phyloP scores from a whole-genome alignment of 2,329 filamentous ascomycete genomes.

The Penicillium polonicum region DNA sequence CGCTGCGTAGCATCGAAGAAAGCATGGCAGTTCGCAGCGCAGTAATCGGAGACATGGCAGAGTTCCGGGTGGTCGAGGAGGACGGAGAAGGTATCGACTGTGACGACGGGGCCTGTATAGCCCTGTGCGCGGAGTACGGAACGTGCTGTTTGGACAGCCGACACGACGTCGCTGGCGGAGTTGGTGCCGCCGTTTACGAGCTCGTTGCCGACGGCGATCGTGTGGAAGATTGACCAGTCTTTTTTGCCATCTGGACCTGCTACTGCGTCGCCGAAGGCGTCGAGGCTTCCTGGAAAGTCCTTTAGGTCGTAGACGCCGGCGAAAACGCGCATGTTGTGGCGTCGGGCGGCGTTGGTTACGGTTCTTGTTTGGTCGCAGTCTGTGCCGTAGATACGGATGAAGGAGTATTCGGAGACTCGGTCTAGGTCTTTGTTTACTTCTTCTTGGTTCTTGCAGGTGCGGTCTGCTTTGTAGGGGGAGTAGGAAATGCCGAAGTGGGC shows the following conservation, averaged over 20 bases:
- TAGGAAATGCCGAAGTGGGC: conserved; percentile 54
- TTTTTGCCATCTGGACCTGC: conserved; percentile 35
- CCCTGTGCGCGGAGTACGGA: conserved; percentile 59
- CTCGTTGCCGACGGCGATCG: conserved; percentile 79
- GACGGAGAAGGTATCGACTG: conserved; percentile 75
- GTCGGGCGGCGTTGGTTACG: conserved; percentile 62
- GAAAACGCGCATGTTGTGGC: conserved; percentile 68
- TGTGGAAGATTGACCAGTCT: conserved; percentile 69
- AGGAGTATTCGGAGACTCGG: conserved; percentile 56
- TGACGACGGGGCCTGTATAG: conserved; percentile 71
- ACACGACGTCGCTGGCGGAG: conserved; percentile 54
- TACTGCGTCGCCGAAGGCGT: conserved; percentile 60
- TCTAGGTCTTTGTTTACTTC: conserved; percentile 66
- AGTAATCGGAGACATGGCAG: conserved; percentile 73
- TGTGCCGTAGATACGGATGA: conserved; percentile 75
- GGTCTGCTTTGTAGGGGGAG: conserved; percentile 56
- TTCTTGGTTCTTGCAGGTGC: conserved; percentile 64
- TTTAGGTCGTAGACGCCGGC: conserved; percentile 69
- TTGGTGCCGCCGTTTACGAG: conserved; percentile 65
- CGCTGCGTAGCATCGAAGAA: conserved; percentile 71
- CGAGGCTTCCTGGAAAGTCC: conserved; percentile 57
- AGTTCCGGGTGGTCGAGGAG: conserved; percentile 66
- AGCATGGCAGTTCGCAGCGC: conserved; percentile 76
- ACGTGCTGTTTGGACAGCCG: conserved; percentile 59
- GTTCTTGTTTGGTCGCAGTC: conserved; percentile 72